Conservation (phyloP, 495 filamentous ascomycete genomes). For the Pyrenula massariospora region DNA sequence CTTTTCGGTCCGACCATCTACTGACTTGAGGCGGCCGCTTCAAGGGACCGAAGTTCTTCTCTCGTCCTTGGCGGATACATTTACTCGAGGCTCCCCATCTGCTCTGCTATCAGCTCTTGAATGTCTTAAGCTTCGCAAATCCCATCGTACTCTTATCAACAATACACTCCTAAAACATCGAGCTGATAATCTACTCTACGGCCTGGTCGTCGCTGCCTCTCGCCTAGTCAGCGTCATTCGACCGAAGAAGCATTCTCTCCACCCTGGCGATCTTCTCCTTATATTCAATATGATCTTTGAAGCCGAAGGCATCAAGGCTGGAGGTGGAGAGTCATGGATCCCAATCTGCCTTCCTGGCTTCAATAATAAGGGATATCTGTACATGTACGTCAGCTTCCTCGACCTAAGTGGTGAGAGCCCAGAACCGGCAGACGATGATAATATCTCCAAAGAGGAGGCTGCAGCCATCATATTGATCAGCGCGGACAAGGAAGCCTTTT, state of each 20-base stretch:
- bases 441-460: conserved; percentile 49
- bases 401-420: conserved; percentile 23
- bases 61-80: conserved; percentile 84
- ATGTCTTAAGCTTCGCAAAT: conserved; percentile 77
- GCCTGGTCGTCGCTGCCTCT: conserved; percentile 87
- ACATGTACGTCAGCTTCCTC: conserved; percentile 98
- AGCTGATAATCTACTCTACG: conserved; percentile 71
- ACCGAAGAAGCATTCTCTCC: conserved; percentile 88
- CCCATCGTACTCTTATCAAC: conserved; percentile 76
- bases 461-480: conserved; percentile 90
- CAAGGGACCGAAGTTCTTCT: conserved; percentile 88
- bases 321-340: conserved; percentile 94
- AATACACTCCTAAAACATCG: conserved; percentile 70
- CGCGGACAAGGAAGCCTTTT: conserved; percentile 86
- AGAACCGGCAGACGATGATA: conserved; percentile 19
- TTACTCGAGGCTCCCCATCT: conserved; percentile 84
- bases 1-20: conserved; percentile 82
- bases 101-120: conserved; percentile 82
- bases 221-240: conserved; percentile 87
- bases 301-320: conserved; percentile 73
- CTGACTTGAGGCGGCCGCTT: conserved; percentile 82
- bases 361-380: conserved; percentile 93
- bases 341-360: conserved; percentile 93
- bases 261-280: conserved; percentile 89
- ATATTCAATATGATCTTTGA: conserved; percentile 99